Evolutionary conservation across 495 filamentous ascomycete species (phyloP).

Genomic region (Hyaloscypha finlandica): DNA sequence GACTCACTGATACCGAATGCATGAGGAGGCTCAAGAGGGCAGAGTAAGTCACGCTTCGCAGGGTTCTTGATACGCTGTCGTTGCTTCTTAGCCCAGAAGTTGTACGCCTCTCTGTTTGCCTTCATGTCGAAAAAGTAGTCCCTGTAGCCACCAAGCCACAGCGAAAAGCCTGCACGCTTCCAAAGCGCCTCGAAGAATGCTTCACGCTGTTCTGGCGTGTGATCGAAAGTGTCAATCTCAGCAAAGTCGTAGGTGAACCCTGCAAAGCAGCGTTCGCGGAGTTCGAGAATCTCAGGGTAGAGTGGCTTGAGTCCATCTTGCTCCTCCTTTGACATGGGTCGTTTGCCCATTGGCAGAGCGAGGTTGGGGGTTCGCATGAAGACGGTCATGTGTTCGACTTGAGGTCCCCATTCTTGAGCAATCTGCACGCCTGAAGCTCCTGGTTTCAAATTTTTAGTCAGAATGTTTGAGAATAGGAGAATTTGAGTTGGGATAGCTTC

Average conservation of each 20-base stretch:
- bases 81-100: conserved; percentile 59
- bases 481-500: not conserved
- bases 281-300: conserved; percentile 42
- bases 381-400: conserved; percentile 43
- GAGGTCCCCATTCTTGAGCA: conserved; percentile 44
- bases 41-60: conserved; percentile 49
- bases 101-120: conserved; percentile 49
- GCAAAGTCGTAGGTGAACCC: conserved; percentile 47
- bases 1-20: conserved; percentile 47
- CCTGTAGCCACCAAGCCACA: conserved; percentile 50
- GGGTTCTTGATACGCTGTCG: conserved; percentile 53
- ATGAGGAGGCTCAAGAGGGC: conserved; percentile 53
- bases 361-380: conserved; percentile 55
- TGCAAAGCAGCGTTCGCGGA: conserved; percentile 40
- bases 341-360: conserved; percentile 54
- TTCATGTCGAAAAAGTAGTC: conserved; percentile 47
- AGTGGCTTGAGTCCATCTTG: conserved; percentile 42
- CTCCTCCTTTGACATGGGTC: conserved; percentile 48
- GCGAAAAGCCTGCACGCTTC: conserved; percentile 51
- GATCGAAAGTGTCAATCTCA: conserved; percentile 46
- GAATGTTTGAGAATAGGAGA: not conserved
- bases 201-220: conserved; percentile 46
- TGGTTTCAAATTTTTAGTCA: not conserved
- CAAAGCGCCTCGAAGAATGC: conserved; percentile 49
- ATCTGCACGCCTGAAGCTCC: conserved; percentile 59